Evolutionary conservation across 177 flowering plant species (phyloP), one percentile per base, ranked within the genome.

Genomic region (Vitis hybrid): DNA sequence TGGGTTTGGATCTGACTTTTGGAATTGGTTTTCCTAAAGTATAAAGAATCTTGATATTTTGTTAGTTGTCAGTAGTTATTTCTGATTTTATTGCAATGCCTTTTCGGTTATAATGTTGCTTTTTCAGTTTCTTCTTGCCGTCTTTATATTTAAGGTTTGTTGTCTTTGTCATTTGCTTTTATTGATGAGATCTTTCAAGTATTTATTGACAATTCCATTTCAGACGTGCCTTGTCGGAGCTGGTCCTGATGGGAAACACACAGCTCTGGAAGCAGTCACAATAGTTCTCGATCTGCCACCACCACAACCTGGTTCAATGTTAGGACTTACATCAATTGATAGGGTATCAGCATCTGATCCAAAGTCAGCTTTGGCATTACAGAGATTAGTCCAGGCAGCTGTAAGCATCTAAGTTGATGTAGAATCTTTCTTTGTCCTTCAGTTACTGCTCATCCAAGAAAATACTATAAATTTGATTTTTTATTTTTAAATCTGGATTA

Each of bases 201-300:
- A 14, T 67, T 18, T 40, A 56, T 17, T 73, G 64, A 17, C 15
- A 62, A 18, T 68, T 82, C 55, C 50, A 30, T 77, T 77, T 64
- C 81, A 94, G 98, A 95, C 99, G 59, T 95, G 99, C 75, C 92
- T 95, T 78, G 93, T 95, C 82, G 98, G 99, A 68, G 99, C 99
- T 80, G 99, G 99, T 76, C 97, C 97, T 72, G 94, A 82, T 63
- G 98, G 99, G 19, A 95, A 95, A 79, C 99, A 95, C 77, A 95
- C 93, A 49, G 99, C 99, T 74, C 74, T 95, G 74, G 99, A 95
- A 80, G 99, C 99, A 69, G 99, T 95, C 10, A 95, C 99, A 3
- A 85, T 95, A 34, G 99, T 95, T 70, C 98, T 95, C 78, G 99
- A 95, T 81, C 80, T 95, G 61, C 99, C 99, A 59, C 98, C 99